Percentiles rank a stretch among this genome's conserved stretches.
Conservation (phyloP, 2,329 filamentous ascomycete genomes). For the Grosmannia serpens region DNA sequence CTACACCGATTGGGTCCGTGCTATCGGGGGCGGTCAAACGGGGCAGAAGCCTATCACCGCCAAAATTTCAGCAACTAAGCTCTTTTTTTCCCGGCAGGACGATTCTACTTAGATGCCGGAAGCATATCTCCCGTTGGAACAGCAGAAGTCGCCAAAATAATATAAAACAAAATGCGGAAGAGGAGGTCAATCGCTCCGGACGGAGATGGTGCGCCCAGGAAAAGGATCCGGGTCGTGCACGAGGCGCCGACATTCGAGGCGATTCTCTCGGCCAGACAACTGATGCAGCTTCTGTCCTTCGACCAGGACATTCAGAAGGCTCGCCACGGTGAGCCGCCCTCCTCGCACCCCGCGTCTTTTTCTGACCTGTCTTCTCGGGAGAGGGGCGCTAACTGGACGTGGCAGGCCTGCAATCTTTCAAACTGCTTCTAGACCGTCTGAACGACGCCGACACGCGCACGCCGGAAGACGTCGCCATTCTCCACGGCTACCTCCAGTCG, state of each 20-base stretch:
- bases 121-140: background rate
- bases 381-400: too few species aligned
- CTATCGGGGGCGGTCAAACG: background rate
- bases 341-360: too few species aligned
- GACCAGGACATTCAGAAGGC: constrained; percentile 57
- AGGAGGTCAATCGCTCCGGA: constrained; percentile 28
- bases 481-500: constrained; percentile 56
- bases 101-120: too few species aligned
- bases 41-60: constrained; percentile 1
- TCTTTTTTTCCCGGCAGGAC: background rate
- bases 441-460: constrained; percentile 35
- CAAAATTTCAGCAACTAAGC: background rate
- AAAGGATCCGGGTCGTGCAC: constrained; percentile 45
- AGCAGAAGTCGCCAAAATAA: background rate
- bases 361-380: background rate
- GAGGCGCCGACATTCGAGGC: constrained; percentile 49
- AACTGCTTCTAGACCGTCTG: constrained; percentile 58
- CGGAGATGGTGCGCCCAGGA: constrained; percentile 30
- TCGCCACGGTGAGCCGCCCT: constrained; percentile 43
- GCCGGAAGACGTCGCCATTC: constrained; percentile 42
- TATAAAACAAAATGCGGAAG: constrained; percentile 29
- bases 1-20: too few species aligned
- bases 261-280: constrained; percentile 51
- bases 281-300: constrained; percentile 57
- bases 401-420: constrained; percentile 56